phyloP scores from a whole-genome alignment of 2,329 filamentous ascomycete species.

The Alternaria atra region DNA sequence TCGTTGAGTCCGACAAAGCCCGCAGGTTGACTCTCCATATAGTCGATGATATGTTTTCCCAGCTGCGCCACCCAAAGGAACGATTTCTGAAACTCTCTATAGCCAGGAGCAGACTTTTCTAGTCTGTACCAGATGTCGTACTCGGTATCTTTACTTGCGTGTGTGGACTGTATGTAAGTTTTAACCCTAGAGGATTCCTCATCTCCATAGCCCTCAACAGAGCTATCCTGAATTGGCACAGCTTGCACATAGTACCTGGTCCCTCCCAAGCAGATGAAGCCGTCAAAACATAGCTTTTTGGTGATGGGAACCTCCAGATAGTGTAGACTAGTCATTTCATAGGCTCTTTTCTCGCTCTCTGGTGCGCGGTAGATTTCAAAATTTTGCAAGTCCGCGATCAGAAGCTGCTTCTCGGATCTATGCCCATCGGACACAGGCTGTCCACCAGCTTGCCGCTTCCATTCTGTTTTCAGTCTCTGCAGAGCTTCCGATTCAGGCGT shows the following conservation, averaged over 20 bases:
- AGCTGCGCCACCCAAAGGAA: constrained; percentile 78
- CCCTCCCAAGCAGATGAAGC: constrained; percentile 57
- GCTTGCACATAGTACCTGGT: constrained; percentile 61
- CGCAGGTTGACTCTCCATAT: constrained; percentile 51
- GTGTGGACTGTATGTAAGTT: constrained; percentile 71
- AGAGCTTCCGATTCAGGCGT: constrained; percentile 21
- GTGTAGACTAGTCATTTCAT: constrained; percentile 23
- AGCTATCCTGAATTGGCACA: constrained; percentile 66
- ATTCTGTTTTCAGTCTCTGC: constrained; percentile 15
- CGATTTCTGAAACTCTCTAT: constrained; percentile 66
- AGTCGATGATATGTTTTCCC: constrained; percentile 77
- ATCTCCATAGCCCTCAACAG: constrained; percentile 72
- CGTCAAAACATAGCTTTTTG: constrained; percentile 37
- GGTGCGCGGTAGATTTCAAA: constrained; percentile 37
- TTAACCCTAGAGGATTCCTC: constrained; percentile 58
- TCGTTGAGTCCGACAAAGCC: constrained; percentile 57
- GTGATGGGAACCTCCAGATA: constrained; percentile 17
- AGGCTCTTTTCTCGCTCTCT: not conserved
- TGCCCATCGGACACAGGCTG: constrained; percentile 7
- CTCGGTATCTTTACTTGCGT: constrained; percentile 26
- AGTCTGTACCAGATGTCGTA: constrained; percentile 71
- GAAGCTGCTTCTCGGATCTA: constrained; percentile 4
- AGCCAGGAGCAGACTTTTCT: constrained; percentile 64
- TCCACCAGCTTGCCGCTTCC: constrained; percentile 1
- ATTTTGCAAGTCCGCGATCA: constrained; percentile 29